Evolutionary conservation across 2,329 filamentous ascomycete genomes (phyloP).

Genomic region (Penicillium decumbens): DNA sequence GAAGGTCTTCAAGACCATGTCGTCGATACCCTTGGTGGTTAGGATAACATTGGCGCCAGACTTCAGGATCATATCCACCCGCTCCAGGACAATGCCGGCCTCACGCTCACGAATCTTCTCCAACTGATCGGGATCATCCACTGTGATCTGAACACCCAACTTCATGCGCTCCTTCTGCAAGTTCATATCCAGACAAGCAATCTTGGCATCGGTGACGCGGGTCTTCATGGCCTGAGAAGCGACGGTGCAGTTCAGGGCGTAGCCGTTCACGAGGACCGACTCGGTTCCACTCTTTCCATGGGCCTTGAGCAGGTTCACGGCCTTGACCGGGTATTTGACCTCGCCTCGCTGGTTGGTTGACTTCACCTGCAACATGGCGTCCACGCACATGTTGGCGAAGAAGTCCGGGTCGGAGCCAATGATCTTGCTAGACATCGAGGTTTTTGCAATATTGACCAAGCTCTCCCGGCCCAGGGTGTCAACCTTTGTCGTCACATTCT

Average conservation of each 20-base stretch:
- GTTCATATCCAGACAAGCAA: conserved; percentile 96
- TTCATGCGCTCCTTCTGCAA: conserved; percentile 99
- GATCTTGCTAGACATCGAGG: conserved; percentile 99
- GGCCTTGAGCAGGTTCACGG: conserved; percentile 96
- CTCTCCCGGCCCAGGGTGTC: conserved; percentile 86
- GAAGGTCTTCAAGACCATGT: conserved; percentile 89
- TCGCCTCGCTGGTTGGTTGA: conserved; percentile 85
- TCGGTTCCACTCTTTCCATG: conserved; percentile 90
- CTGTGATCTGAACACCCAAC: conserved; percentile 94
- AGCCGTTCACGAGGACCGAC: conserved; percentile 88
- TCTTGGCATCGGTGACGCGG: conserved; percentile 86
- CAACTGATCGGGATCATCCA: conserved; percentile 93
- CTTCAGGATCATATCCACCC: conserved; percentile 96
- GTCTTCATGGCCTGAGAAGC: conserved; percentile 98
- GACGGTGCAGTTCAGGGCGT: conserved; percentile 97
- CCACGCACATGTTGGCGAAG: conserved; percentile 95
- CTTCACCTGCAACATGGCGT: conserved; percentile 93
- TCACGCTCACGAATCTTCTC: conserved; percentile 95
- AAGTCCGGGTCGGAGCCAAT: conserved; percentile 95
- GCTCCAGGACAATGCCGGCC: conserved; percentile 85
- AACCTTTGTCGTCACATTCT: conserved; percentile 95
- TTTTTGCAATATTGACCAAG: conserved; percentile 91
- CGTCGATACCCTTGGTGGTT: conserved; percentile 98
- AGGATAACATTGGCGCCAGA: conserved; percentile 92
- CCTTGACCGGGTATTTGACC: conserved; percentile 96